These are phyloP conservation scores for Nicotiana obtusifolia DNA, from an alignment of 257 asterid genomes.

Conservation along the genomic window DNA sequence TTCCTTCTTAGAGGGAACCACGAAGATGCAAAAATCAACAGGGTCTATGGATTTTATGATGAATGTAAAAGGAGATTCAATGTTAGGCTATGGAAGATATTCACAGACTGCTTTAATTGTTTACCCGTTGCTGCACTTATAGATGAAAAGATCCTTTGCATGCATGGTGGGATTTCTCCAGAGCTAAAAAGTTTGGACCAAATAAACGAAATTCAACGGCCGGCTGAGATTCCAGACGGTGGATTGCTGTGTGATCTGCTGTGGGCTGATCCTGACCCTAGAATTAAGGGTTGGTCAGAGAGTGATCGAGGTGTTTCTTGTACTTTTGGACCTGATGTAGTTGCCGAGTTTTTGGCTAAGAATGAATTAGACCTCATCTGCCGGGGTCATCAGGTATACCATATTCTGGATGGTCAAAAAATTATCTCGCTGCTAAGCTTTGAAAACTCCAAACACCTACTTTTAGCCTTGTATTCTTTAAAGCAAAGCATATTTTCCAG, in stretches of 20 bases:
- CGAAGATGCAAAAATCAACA: constrained; percentile 78
- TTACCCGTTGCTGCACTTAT: constrained; percentile 72
- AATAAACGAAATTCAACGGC: constrained; percentile 52
- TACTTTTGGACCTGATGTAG: constrained; percentile 68
- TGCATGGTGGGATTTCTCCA: constrained; percentile 85
- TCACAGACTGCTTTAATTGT: constrained; percentile 77
- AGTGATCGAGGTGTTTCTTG: constrained; percentile 82
- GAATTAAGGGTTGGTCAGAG: constrained; percentile 59
- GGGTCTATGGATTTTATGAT: constrained; percentile 74
- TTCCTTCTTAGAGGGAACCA: constrained; percentile 76
- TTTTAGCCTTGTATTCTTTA: not conserved
- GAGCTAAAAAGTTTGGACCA: constrained; percentile 52
- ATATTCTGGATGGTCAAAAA: not conserved
- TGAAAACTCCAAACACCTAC: not conserved
- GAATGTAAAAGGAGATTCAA: constrained; percentile 81
- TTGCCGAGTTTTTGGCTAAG: constrained; percentile 55
- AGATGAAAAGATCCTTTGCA: constrained; percentile 72
- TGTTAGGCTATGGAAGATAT: constrained; percentile 78
- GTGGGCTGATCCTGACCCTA: constrained; percentile 78
- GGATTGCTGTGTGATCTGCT: constrained; percentile 78
- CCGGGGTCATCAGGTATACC: constrained; percentile 77
- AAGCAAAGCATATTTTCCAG: not conserved
- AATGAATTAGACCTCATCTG: constrained; percentile 72
- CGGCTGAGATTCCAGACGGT: constrained; percentile 64
- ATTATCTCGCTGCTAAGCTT: not conserved